Conservation (phyloP, 768 basidiomycete species). For the Calocybe gangraenosa region DNA sequence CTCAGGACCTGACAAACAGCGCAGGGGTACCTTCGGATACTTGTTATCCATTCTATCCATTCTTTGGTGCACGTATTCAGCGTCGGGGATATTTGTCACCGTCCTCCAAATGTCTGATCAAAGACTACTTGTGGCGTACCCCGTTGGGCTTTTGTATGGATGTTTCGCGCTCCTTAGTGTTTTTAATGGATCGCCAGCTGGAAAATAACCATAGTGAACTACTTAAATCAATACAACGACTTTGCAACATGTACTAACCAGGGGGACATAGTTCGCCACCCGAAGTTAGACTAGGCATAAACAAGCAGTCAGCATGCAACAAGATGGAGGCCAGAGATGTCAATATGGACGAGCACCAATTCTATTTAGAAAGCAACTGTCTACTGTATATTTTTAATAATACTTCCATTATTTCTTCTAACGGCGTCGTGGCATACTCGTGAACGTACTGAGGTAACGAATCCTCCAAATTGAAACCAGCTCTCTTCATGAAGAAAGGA, state of each 20-base stretch:
- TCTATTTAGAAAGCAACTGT: conserved; percentile 48
- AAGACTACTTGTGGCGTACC: conserved; percentile 92
- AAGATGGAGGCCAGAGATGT: no score
- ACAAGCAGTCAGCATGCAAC: no score
- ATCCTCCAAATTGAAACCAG: conserved; percentile 80
- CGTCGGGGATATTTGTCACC: conserved; percentile 92
- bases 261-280: no score
- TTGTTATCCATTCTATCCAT: conserved; percentile 78
- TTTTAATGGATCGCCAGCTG: conserved; percentile 51
- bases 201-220: conserved; percentile 18
- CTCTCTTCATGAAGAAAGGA: conserved; percentile 81
- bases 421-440: conserved; percentile 78
- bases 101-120: conserved; percentile 96
- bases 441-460: conserved; percentile 84
- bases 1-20: conserved; percentile 9
- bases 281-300: no score
- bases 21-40: conserved; percentile 82
- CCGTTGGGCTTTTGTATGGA: conserved; percentile 89
- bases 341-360: conserved; percentile 7
- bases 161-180: conserved; percentile 93
- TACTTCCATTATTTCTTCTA: conserved; percentile 83
- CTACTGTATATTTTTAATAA: conserved; percentile 73
- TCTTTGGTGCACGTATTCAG: conserved; percentile 95
- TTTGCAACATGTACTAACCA: no score
- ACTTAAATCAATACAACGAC: no score